Conservation (phyloP, 2,329 filamentous ascomycete genomes). For the Aspergillus hiratsukae region DNA sequence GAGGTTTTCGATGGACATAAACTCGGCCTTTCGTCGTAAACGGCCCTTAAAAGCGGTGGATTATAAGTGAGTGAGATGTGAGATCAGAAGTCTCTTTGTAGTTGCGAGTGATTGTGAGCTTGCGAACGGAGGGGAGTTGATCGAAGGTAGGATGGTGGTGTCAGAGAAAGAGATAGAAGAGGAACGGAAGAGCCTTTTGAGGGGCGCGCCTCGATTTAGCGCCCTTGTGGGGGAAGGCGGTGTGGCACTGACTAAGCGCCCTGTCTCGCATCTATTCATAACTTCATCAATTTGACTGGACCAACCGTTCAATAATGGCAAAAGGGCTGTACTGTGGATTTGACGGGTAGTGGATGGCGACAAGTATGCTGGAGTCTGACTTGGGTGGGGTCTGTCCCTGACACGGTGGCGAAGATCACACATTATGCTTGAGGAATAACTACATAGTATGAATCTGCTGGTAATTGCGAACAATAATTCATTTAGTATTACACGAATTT, state of each 20-base stretch:
- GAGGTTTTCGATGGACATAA: constrained; percentile 99
- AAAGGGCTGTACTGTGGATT: background rate
- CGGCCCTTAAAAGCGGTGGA: constrained; percentile 38
- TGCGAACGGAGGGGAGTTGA: background rate
- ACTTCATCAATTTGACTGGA: background rate
- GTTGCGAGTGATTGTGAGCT: constrained; percentile 19
- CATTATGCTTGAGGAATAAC: background rate
- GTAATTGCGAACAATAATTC: background rate
- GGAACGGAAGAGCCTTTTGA: constrained; percentile 34
- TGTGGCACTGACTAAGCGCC: constrained; percentile 26
- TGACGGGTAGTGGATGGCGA: background rate
- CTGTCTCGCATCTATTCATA: constrained; percentile 1
- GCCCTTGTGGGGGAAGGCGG: constrained; percentile 30
- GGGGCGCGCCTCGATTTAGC: constrained; percentile 20
- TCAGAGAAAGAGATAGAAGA: constrained; percentile 25
- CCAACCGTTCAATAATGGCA: background rate
- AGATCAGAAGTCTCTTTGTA: constrained; percentile 32
- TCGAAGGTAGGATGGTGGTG: constrained; percentile 7
- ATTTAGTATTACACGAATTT: background rate
- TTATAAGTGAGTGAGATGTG: constrained; percentile 24
- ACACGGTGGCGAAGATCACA: background rate
- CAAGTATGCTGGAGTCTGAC: background rate
- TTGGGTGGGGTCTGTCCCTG: background rate
- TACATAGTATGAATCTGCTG: background rate
- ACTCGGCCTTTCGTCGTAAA: constrained; percentile 67